A percentile compares a stretch with the other conserved stretches of the same genome.
Evolutionary conservation across 2,329 filamentous ascomycete species (phyloP).

Genomic region (Ceratocystis lukuohia): DNA sequence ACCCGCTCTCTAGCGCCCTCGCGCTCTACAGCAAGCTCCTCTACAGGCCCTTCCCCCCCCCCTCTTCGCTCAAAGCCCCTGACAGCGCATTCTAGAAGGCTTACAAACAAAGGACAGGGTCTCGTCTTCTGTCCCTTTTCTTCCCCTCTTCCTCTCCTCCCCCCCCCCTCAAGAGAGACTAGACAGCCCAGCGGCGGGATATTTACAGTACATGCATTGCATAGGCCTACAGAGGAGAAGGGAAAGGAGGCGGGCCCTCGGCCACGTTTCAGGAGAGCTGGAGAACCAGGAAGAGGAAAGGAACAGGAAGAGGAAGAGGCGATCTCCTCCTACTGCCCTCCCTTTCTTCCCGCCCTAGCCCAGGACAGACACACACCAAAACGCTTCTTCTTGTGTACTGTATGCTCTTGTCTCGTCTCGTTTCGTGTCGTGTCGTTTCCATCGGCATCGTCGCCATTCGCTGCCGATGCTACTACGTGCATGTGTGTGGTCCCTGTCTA

Average conservation of each 20-base stretch:
- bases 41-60: neutral
- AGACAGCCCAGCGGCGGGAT: too few species aligned
- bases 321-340: too few species aligned
- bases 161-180: too few species aligned
- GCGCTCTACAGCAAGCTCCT: neutral
- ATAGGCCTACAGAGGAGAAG: neutral
- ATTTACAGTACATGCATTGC: neutral
- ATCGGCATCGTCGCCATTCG: too few species aligned
- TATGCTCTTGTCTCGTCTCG: neutral
- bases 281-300: constrained; percentile 4
- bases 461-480: too few species aligned
- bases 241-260: constrained; percentile 16
- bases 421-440: too few species aligned
- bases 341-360: too few species aligned
- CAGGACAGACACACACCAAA: neutral
- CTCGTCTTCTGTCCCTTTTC: neutral
- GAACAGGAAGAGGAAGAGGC: neutral
- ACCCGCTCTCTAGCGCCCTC: neutral
- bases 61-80: neutral
- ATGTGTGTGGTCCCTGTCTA: too few species aligned
- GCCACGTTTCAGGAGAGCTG: constrained; percentile 19
- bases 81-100: constrained; percentile 4
- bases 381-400: neutral
- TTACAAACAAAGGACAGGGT: neutral
- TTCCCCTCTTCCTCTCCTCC: neutral